A percentile compares a stretch with the other conserved stretches of the same genome.
Conservation (phyloP, 345 rosid species). For the Citrus trifoliata region DNA sequence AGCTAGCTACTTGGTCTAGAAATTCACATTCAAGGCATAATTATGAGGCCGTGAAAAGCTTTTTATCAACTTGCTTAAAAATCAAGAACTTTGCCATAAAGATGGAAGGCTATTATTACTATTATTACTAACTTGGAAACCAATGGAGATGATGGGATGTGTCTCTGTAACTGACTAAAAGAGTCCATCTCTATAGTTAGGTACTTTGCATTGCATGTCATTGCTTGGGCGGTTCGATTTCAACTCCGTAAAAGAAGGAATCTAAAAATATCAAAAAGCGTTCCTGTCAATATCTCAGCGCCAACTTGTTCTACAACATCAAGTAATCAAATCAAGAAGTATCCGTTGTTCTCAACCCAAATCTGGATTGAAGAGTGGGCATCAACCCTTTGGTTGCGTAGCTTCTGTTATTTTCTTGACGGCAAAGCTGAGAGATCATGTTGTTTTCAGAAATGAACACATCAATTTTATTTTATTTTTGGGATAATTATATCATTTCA, state of each 20-base stretch:
- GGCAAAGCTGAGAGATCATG: too few relatives aligned
- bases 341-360: background rate
- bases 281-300: background rate
- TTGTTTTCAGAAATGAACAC: too few relatives aligned
- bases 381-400: background rate
- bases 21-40: too few relatives aligned
- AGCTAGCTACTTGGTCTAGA: too few relatives aligned
- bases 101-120: too few relatives aligned
- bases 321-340: background rate
- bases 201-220: background rate
- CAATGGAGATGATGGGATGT: background rate
- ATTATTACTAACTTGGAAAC: background rate
- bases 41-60: too few relatives aligned
- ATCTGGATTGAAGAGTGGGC: background rate
- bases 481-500: too few relatives aligned
- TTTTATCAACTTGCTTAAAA: too few relatives aligned
- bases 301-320: background rate
- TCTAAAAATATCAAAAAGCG: background rate
- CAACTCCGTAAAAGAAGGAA: constrained; percentile 6
- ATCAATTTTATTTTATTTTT: too few relatives aligned
- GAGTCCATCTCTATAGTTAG: background rate
- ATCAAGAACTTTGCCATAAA: background rate
- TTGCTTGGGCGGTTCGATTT: constrained; percentile 11
- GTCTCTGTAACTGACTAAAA: background rate
- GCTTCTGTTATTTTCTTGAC: background rate